These are phyloP conservation scores for Botrytis elliptica DNA, from an alignment of 2,329 filamentous ascomycete species.

Conservation along the genomic window DNA sequence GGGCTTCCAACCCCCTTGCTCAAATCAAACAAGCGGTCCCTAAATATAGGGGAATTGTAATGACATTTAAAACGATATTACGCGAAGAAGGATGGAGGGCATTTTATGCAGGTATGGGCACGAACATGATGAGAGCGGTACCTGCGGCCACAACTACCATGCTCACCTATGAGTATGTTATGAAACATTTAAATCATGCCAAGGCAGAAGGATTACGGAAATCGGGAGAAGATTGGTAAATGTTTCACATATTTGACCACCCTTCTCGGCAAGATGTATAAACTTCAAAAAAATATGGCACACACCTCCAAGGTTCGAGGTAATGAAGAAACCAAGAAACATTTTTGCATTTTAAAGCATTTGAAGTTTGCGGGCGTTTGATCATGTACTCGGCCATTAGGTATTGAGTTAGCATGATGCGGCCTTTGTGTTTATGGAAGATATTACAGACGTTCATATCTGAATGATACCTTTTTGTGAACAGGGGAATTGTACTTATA, in stretches of 20 bases:
- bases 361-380: constrained; percentile 27
- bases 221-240: constrained; percentile 25
- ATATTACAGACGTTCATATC: constrained; percentile 24
- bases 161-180: constrained; percentile 86
- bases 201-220: constrained; percentile 35
- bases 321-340: neutral
- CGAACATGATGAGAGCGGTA: constrained; percentile 94
- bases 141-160: constrained; percentile 96
- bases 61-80: constrained; percentile 81
- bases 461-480: constrained; percentile 23
- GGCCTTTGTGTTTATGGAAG: constrained; percentile 13
- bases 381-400: constrained; percentile 21
- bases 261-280: neutral
- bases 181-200: constrained; percentile 35
- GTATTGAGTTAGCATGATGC: constrained; percentile 16
- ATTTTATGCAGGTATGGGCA: constrained; percentile 96
- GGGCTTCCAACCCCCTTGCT: constrained; percentile 33
- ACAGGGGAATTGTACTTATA: constrained; percentile 26
- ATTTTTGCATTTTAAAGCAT: constrained; percentile 26
- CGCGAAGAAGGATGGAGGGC: constrained; percentile 92
- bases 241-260: neutral
- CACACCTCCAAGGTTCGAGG: neutral
- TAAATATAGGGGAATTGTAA: constrained; percentile 74
- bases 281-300: neutral
- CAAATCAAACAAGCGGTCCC: constrained; percentile 37